Base-by-base conservation (phyloP, 2,329 filamentous ascomycete genomes). In the Penicillium sp. region DNA sequence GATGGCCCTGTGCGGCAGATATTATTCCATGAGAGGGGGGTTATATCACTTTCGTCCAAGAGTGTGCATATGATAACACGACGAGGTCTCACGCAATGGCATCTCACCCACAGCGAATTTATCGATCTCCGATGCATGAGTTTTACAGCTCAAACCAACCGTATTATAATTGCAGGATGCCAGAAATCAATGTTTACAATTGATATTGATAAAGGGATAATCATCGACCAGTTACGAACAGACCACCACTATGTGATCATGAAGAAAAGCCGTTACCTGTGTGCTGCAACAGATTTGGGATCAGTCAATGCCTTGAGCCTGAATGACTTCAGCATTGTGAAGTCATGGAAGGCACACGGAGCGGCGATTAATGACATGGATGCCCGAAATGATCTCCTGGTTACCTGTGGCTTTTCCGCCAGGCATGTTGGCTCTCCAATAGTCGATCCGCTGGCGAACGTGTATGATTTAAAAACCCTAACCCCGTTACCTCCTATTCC, bases 291-390 rank as follows among this genome's bases (percentile, higher is more conserved):
- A 0, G 88, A 89, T 66, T 89, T 83, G 49, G 95, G 95, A 48
- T 86, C 87, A 19, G 90, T 99, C 52, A 90, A 98, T 76, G 89
- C 97, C 31, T 83, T 99, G 23, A 94, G 97, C 72, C 87, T 93
- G 1, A 82, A 87, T 58, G 91, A 85, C 60, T 91, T 96, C 71
- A 85, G 87, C 47, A 85, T 97, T 5, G 83, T 95, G 68, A 96
- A 94, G 75, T 88, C 87, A 11, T 99, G 95, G 91, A 92, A 92
- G 74, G 93, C 94, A 0, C 95, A 99, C 73, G 90, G 90, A 1
- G 91, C 92, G 8, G 87, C 89, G 56, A 91, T 99, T 74, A 97
- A 92, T 76, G 94, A 98, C 75, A 97, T 99, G 91, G 95, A 99
- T 79, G 92, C 93, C 8, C 91, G 95, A 73, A 92, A 95, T 72